phyloP scores from a whole-genome alignment of 352 stramenopile species.

The Stramenopiles sp. region DNA sequence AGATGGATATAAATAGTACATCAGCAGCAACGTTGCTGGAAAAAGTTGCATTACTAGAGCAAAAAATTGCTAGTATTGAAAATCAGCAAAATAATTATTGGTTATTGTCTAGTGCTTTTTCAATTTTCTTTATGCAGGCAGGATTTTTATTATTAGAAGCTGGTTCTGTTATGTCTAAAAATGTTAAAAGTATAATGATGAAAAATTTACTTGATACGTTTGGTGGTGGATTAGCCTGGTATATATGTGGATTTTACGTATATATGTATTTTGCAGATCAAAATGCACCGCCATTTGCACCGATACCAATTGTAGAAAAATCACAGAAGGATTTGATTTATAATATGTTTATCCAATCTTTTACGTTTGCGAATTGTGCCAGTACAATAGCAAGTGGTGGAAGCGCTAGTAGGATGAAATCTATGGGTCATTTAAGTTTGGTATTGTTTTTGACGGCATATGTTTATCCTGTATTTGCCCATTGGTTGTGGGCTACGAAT shows the following conservation, averaged over 20 bases:
- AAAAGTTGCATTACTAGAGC: too few species aligned
- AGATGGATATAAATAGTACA: too few species aligned
- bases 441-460: slow-evolving; percentile 33
- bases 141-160: slow-evolving; percentile 44
- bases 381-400: slow-evolving; percentile 44
- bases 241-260: slow-evolving; percentile 34
- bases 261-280: too few species aligned
- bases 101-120: slow-evolving; percentile 22
- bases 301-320: too few species aligned
- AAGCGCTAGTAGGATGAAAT: slow-evolving; percentile 36
- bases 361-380: too few species aligned
- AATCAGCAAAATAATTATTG: too few species aligned
- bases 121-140: slow-evolving; percentile 41
- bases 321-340: too few species aligned
- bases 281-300: too few species aligned
- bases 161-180: slow-evolving; percentile 33
- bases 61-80: too few species aligned
- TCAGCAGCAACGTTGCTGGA: too few species aligned
- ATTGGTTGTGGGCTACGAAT: slow-evolving; percentile 27
- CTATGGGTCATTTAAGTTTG: slow-evolving; percentile 37
- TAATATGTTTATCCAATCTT: too few species aligned
- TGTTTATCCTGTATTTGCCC: slow-evolving; percentile 41
- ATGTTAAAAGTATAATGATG: slow-evolving; percentile 44
- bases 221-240: slow-evolving; percentile 33
- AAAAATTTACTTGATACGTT: slow-evolving; percentile 47